A percentile compares a stretch with the other conserved stretches of the same genome.
phyloP scores from a whole-genome alignment of 176 grass and related monocot genomes.

The Lolium multiflorum region DNA sequence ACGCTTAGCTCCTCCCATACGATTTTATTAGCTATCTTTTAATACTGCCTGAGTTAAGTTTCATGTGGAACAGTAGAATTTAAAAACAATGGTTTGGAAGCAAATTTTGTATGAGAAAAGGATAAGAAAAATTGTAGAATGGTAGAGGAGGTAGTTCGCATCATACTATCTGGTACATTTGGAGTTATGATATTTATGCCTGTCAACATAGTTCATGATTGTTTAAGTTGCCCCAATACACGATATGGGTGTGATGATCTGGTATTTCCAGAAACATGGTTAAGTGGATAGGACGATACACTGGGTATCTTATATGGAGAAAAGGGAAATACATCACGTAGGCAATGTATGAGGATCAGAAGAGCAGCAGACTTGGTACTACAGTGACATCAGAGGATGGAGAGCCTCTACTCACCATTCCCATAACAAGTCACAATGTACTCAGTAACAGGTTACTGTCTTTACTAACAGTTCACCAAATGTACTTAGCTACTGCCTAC shows the following conservation, averaged over 20 bases:
- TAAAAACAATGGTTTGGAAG: neutral
- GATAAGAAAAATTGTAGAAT: neutral
- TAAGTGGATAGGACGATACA: neutral
- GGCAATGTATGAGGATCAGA: neutral
- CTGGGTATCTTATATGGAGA: neutral
- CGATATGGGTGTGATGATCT: neutral
- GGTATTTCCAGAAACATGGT: conserved; percentile 3
- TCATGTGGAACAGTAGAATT: conserved; percentile 15
- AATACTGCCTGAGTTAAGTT: conserved; percentile 2
- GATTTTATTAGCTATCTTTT: neutral
- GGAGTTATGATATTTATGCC: neutral
- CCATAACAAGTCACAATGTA: neutral
- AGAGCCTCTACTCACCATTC: neutral
- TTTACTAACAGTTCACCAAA: neutral
- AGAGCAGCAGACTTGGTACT: conserved; percentile 18
- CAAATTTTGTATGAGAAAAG: conserved; percentile 14
- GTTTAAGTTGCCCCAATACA: neutral
- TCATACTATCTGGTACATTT: neutral
- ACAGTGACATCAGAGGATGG: neutral
- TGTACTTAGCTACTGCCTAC: neutral
- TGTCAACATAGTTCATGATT: conserved; percentile 20
- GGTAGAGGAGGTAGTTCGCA: neutral
- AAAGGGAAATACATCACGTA: neutral
- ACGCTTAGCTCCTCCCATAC: no score
- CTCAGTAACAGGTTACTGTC: neutral